A percentile compares a stretch with the other conserved stretches of the same genome.
These are phyloP conservation scores for Tricladium varicosporioides DNA, from an alignment of 2,329 filamentous ascomycete species.

Conservation along the genomic window DNA sequence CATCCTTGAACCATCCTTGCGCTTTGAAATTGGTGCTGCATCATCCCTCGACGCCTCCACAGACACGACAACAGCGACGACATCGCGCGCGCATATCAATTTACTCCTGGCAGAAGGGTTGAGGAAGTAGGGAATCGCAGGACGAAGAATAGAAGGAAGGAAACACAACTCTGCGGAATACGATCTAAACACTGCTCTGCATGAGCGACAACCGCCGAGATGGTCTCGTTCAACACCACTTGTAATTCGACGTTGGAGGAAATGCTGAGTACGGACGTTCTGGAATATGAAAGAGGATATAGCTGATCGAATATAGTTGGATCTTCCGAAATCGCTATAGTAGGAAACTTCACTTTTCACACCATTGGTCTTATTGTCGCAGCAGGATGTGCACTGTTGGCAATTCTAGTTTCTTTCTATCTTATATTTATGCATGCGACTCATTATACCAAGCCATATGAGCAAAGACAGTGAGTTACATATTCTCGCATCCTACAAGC, in stretches of 20 bases:
- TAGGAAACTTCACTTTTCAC: slow-evolving; percentile 52
- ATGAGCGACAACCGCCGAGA: slow-evolving; percentile 24
- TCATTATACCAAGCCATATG: slow-evolving; percentile 58
- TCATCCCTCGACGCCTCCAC: not conserved
- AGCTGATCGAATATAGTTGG: slow-evolving; percentile 32
- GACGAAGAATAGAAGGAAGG: not conserved
- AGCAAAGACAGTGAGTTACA: slow-evolving; percentile 52
- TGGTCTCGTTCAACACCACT: slow-evolving; percentile 27
- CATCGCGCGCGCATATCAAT: not conserved
- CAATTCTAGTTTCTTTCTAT: slow-evolving; percentile 52
- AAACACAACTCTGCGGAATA: not conserved
- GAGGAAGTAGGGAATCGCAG: not conserved
- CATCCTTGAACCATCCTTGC: not conserved
- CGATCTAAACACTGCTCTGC: not conserved
- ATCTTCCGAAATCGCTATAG: slow-evolving; percentile 44
- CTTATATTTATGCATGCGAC: slow-evolving; percentile 58
- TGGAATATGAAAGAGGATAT: not conserved
- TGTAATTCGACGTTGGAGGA: slow-evolving; percentile 38
- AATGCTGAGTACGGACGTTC: slow-evolving; percentile 32
- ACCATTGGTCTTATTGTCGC: slow-evolving; percentile 51
- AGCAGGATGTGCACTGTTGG: slow-evolving; percentile 47
- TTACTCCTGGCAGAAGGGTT: not conserved
- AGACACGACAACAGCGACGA: not conserved
- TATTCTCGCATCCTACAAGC: not conserved
- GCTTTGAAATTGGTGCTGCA: not conserved